phyloP scores from a whole-genome alignment of 257 asterid genomes.

The Solanum chmielewskii region DNA sequence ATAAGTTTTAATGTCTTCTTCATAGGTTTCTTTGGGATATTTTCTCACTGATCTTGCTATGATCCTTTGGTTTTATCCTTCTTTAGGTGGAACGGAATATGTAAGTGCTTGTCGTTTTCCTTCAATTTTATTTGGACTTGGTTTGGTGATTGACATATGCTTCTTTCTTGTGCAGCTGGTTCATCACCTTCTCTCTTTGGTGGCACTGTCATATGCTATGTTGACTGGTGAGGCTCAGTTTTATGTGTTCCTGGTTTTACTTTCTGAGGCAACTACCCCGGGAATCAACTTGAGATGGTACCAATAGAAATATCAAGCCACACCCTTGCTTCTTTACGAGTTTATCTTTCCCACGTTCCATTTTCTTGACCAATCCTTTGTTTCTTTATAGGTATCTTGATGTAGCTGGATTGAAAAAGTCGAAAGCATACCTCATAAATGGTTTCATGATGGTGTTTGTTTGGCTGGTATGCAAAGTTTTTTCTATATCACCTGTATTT shows the following conservation, averaged over 20 bases:
- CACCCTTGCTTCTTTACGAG: neutral
- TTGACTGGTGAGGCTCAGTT: conserved; percentile 80
- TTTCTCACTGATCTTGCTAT: conserved; percentile 65
- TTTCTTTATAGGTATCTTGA: conserved; percentile 62
- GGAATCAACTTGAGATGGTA: conserved; percentile 84
- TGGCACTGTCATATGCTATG: conserved; percentile 45
- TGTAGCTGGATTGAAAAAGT: conserved; percentile 60
- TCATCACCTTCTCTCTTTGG: conserved; percentile 73
- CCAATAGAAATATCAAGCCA: neutral
- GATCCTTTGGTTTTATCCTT: conserved; percentile 79
- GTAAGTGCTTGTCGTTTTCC: conserved; percentile 37
- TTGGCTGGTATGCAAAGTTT: conserved; percentile 50
- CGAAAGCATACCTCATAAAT: conserved; percentile 44
- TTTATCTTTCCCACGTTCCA: neutral
- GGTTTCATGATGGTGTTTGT: conserved; percentile 54
- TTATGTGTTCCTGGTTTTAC: conserved; percentile 51
- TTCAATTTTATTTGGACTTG: neutral
- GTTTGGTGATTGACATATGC: neutral
- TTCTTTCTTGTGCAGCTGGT: conserved; percentile 34
- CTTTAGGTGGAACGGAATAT: conserved; percentile 78
- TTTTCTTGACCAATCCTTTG: neutral
- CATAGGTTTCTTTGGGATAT: conserved; percentile 67
- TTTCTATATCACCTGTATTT: neutral
- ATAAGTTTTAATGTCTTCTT: conserved; percentile 5
- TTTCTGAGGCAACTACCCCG: conserved; percentile 89